phyloP scores from a whole-genome alignment of 306 rosid genomes.

The Cucumis hystrix region DNA sequence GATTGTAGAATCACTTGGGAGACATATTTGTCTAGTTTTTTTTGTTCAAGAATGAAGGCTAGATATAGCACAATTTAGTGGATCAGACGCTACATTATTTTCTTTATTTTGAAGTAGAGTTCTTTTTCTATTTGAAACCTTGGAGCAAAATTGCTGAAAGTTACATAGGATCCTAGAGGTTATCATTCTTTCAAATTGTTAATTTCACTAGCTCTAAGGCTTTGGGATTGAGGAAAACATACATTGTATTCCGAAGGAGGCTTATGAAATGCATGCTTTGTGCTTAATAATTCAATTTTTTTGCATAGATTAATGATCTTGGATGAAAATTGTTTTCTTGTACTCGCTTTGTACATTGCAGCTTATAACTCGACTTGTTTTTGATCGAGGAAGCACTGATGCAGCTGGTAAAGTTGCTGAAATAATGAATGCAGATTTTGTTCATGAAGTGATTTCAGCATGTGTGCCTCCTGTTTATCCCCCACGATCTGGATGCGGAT shows the following conservation, averaged over 20 bases:
- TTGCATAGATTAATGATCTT: not conserved
- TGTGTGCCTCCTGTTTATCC: slow-evolving; percentile 96
- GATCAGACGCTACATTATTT: not conserved
- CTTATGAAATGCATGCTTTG: not conserved
- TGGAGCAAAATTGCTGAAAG: not conserved
- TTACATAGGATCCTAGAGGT: not conserved
- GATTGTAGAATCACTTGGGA: not conserved
- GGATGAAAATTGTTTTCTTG: slow-evolving; percentile 4
- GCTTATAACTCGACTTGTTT: slow-evolving; percentile 92
- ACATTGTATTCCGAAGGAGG: not conserved
- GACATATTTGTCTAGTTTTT: not conserved
- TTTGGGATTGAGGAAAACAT: not conserved
- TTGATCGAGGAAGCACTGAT: slow-evolving; percentile 94
- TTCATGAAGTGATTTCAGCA: slow-evolving; percentile 90
- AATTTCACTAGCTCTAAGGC: not conserved
- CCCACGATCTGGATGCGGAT: slow-evolving; percentile 89
- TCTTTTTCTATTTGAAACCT: not conserved
- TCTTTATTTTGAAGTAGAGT: not conserved
- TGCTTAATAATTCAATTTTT: not conserved
- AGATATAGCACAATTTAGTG: not conserved
- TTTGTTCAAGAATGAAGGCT: not conserved
- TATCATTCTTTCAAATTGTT: not conserved
- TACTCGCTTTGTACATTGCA: slow-evolving; percentile 27
- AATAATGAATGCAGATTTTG: slow-evolving; percentile 93
- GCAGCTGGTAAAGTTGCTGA: slow-evolving; percentile 94